These are phyloP conservation scores for Claviceps sp. DNA, from an alignment of 2,329 filamentous ascomycete genomes.

Conservation along the genomic window DNA sequence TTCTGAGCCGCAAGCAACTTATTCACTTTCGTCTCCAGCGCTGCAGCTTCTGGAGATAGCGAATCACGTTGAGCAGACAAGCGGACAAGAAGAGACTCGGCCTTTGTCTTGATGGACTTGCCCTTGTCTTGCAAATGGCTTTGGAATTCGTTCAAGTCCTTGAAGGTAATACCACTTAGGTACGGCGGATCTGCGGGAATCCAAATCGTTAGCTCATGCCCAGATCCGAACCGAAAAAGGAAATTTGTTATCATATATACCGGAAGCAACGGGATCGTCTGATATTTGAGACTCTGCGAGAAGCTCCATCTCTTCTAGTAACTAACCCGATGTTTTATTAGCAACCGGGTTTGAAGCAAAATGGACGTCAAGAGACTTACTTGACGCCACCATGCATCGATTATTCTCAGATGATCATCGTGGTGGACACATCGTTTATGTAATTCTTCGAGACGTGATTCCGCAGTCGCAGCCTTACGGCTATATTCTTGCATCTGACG, in stretches of 20 bases:
- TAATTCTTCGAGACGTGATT: slow-evolving; percentile 68
- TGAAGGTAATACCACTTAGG: slow-evolving; percentile 45
- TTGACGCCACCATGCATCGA: slow-evolving; percentile 92
- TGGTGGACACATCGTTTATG: slow-evolving; percentile 68
- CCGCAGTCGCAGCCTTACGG: slow-evolving; percentile 70
- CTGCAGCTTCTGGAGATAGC: slow-evolving; percentile 52
- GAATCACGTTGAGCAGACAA: slow-evolving; percentile 37
- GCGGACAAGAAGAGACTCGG: slow-evolving; percentile 53
- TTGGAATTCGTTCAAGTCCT: slow-evolving; percentile 60
- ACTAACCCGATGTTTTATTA: slow-evolving; percentile 22
- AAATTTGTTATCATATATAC: slow-evolving; percentile 10
- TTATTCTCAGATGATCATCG: slow-evolving; percentile 80
- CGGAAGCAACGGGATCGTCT: slow-evolving; percentile 9
- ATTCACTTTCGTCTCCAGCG: slow-evolving; percentile 63
- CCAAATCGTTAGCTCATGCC: slow-evolving; percentile 10
- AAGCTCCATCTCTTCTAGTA: slow-evolving; percentile 51
- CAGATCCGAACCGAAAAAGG: not conserved
- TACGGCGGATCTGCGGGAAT: slow-evolving; percentile 35
- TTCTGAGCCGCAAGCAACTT: slow-evolving; percentile 72
- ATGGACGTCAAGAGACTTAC: slow-evolving; percentile 33
- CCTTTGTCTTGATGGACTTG: slow-evolving; percentile 60
- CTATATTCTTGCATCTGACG: slow-evolving; percentile 98
- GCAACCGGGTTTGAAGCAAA: not conserved
- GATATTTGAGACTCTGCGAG: slow-evolving; percentile 36
- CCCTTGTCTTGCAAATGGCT: slow-evolving; percentile 66